phyloP scores from a whole-genome alignment of 225 moss, liverwort and hornwort species.

The Antitrichia curtipendula region DNA sequence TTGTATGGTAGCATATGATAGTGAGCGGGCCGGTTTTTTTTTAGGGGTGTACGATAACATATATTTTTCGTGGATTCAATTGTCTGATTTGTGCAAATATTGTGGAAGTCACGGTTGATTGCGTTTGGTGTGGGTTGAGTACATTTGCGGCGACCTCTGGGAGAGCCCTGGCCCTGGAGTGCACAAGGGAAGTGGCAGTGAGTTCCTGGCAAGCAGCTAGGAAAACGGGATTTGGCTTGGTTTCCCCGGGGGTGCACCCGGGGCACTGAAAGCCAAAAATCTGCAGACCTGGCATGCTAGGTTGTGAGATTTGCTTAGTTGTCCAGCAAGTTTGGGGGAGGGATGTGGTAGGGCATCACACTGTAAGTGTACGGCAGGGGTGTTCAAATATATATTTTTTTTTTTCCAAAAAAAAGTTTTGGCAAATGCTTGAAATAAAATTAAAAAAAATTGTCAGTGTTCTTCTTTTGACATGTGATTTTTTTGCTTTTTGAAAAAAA shows the following conservation, averaged over 20 bases:
- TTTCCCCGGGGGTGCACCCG: not conserved
- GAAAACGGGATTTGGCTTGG: not conserved
- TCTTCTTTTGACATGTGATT: no score
- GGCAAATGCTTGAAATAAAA: no score
- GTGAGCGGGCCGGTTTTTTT: no score
- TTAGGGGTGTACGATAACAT: not conserved
- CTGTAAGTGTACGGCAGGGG: no score
- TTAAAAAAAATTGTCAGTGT: no score
- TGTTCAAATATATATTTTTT: no score
- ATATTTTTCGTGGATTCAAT: not conserved
- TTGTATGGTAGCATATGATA: no score
- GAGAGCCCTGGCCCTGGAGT: not conserved
- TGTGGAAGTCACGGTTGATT: not conserved
- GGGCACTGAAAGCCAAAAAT: not conserved
- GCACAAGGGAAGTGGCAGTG: not conserved
- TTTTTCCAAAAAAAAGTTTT: no score
- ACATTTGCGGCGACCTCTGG: not conserved
- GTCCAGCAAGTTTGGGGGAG: not conserved
- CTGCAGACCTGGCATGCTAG: not conserved
- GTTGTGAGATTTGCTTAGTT: not conserved
- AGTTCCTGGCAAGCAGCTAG: not conserved
- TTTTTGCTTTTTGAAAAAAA: no score
- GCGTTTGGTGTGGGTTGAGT: not conserved
- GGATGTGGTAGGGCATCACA: no score
- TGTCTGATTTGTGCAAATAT: not conserved